Evolutionary conservation across 192 early-diverging fungal species (phyloP), one percentile per base, ranked within the genome.

Genomic region (Gaertneriomyces semiglobifer): DNA sequence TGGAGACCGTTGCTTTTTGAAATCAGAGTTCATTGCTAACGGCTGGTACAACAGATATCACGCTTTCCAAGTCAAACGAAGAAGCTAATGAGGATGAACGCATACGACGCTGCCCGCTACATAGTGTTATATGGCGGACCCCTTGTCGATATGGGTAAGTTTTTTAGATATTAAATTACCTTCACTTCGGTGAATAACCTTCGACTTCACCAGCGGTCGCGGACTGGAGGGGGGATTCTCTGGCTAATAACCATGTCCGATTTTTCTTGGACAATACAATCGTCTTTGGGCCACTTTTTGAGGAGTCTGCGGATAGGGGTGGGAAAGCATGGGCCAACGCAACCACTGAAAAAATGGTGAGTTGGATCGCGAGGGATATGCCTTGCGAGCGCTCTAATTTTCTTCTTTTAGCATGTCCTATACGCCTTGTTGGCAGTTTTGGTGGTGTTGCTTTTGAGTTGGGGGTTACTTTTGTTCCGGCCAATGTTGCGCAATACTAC

Each of bases 261-360:
- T 71, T 65, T 46, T 71, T 63, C 50, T 50, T 71, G 11, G 69
- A 71, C 52, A 71, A 71, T 41, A 53, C 39, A 1, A 11, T 63
- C n/a, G 14, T 12, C 7, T 3, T 71, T 19, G 69, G 58, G 7
- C 14, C 33, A 10, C 44, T 39, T 14, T 70, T 19, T 42, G 47
- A 58, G 11, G 14, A 0, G 1, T 54, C 56, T 7, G 18, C 25
- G 14, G 14, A 1, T 0, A 39, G 6, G 12, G 62, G 53, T 0
- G 42, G 65, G 39, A 18, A 25, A 12, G 33, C 4, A 0, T 71
- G 69, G 69, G 50, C 40, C 5, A 2, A 46, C 4, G 16, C 46
- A 7, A 47, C 69, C 9, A 63, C 59, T 52, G 9, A 42, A 25
- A 71, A 65, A 52, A 53, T 63, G 50, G 66, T 68, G 53, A 40